Percentiles rank a stretch among this genome's conserved stretches.
Evolutionary conservation across 2,329 filamentous ascomycete genomes (phyloP).

Genomic region (Aphanocladium album): DNA sequence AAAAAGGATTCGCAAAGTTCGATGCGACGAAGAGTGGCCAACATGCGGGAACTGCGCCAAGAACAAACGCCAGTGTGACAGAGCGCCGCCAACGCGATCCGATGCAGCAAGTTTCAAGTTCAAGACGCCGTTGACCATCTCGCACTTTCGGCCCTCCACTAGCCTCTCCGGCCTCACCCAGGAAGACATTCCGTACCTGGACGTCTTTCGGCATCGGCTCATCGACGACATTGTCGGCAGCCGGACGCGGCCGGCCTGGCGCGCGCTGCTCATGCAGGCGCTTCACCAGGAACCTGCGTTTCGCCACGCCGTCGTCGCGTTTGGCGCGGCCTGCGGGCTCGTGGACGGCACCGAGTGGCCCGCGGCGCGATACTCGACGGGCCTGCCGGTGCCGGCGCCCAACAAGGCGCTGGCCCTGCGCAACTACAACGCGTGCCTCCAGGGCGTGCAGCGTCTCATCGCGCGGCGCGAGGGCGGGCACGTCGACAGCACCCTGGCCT

Average conservation of each 20-base stretch:
- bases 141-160: not conserved
- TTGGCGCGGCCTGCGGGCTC: constrained; percentile 1
- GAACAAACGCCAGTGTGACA: not conserved
- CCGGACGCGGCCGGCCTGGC: not conserved
- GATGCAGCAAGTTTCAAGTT: not conserved
- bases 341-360: not conserved
- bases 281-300: constrained; percentile 4
- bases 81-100: not conserved
- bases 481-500: constrained; percentile 2
- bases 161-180: not conserved
- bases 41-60: not conserved
- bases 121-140: not conserved
- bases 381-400: not conserved
- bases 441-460: not conserved
- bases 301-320: constrained; percentile 5
- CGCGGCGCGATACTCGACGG: not conserved
- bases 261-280: constrained; percentile 1
- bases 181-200: not conserved
- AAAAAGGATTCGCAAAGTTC: not conserved
- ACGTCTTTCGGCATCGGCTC: constrained; percentile 7
- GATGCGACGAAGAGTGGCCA: constrained; percentile 1
- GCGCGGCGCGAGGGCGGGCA: not conserved
- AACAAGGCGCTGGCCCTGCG: not conserved
- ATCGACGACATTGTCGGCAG: constrained; percentile 12
- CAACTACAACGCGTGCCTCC: constrained; percentile 6